Evolutionary conservation across 345 rosid species (phyloP).

Genomic region (Hibiscus mutabilis): DNA sequence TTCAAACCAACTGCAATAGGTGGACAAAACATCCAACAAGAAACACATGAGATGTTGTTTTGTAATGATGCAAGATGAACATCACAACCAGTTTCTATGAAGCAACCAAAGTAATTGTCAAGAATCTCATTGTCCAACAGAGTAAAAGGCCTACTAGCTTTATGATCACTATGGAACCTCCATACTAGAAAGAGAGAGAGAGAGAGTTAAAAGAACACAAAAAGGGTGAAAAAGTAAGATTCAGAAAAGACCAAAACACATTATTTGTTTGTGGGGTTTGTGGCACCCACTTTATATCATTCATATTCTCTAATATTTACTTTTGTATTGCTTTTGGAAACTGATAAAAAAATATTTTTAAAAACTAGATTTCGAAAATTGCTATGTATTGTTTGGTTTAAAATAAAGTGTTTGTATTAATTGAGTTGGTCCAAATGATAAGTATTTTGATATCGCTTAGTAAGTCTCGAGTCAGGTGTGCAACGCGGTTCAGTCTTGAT

Average conservation of each 20-base stretch:
- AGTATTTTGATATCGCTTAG: no score
- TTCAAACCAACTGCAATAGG: background rate
- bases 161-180: background rate
- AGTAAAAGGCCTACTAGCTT: background rate
- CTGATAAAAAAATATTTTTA: no score
- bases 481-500: no score
- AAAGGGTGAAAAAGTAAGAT: background rate
- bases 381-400: no score
- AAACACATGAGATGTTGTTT: background rate
- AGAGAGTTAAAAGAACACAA: no score
- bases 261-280: background rate
- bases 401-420: no score
- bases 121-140: background rate
- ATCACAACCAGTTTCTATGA: background rate
- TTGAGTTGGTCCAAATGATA: no score
- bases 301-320: background rate
- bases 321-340: no score
- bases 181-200: background rate
- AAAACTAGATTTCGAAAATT: no score
- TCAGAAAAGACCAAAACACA: background rate
- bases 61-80: background rate
- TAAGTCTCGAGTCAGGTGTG: no score
- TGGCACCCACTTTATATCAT: background rate
- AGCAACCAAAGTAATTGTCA: slow-evolving; percentile 3
- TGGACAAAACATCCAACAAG: background rate